Base-by-base conservation (phyloP, 345 rosid genomes). In the Sisymbrium irio region DNA sequence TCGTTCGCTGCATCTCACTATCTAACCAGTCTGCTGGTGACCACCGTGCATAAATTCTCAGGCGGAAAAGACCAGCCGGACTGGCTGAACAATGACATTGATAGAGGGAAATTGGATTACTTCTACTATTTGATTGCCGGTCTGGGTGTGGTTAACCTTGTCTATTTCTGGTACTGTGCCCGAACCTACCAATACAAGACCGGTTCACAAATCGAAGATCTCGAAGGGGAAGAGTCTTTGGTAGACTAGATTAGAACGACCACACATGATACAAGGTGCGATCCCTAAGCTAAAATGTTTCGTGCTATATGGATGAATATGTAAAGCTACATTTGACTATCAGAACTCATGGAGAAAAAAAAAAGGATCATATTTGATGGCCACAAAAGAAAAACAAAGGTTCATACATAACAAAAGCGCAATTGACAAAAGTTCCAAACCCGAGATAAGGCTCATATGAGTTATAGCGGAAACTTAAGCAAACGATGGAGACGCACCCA, bases 61-160 rank as follows among this genome's bases (percentile, higher is more conserved):
- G 83, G 86, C 37, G 46, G 79, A 6, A 62, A 77, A 7, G 85
- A 74, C 14, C 73, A 32, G 4, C 87, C 88, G 2, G 80, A 75
- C 50, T 90, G 96, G 96, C 78, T 88, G 22, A 58, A 84, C 17
- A 77, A 57, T 9, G 78, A 90, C 54, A 65, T 88, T 10, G 65
- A 90, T 30, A 78, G 37, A 3, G 89, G 88, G 11, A 83, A 76
- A 64, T 17, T 90, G 76, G 96, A 86, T 65, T 84, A 85, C 69
- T 83, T 79, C 78, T 90, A 83, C 82, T 81, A 70, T 27, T 18
- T 85, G 33, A 13, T 86, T 22, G 93, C 93, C 4, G 87, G 66
- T 14, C 30, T 90, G 63, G 84, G 85, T 10, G 62, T 59, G 27
- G 4, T 79, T 44, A 88, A 90, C 72, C 83, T 81, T 6, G 9